Evolutionary conservation across 345 rosid genomes (phyloP).

Genomic region (Aurinia saxatilis): DNA sequence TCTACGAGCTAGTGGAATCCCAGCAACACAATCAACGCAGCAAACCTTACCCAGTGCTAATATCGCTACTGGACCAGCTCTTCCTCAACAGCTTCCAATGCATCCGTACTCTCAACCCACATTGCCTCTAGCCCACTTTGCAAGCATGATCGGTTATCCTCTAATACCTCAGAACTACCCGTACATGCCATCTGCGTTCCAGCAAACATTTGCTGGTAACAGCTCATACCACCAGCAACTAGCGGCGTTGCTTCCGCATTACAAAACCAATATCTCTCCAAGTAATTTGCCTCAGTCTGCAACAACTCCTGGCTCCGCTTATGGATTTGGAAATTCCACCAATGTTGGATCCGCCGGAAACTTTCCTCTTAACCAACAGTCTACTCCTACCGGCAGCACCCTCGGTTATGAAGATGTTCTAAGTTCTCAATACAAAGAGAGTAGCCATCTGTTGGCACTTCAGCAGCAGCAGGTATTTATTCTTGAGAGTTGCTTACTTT

Average conservation of each 20-base stretch:
- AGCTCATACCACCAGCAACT: conserved; percentile 76
- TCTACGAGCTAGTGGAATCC: conserved; percentile 54
- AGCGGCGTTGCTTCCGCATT: conserved; percentile 82
- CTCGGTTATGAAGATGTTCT: conserved; percentile 68
- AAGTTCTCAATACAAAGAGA: conserved; percentile 85
- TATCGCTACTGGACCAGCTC: conserved; percentile 69
- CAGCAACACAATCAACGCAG: conserved; percentile 58
- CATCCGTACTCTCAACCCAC: conserved; percentile 89
- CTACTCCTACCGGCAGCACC: conserved; percentile 59
- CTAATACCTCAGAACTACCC: conserved; percentile 88
- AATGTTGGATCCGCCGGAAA: conserved; percentile 57
- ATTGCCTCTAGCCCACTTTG: conserved; percentile 73
- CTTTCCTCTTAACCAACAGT: conserved; percentile 60
- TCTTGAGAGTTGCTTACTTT: not conserved
- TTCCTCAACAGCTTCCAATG: conserved; percentile 83
- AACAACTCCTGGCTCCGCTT: conserved; percentile 62
- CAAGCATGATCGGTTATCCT: conserved; percentile 88
- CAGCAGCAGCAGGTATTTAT: conserved; percentile 42
- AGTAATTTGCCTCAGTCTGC: conserved; percentile 87
- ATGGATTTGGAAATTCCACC: conserved; percentile 75
- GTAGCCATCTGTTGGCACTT: conserved; percentile 58
- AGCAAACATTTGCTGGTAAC: conserved; percentile 77
- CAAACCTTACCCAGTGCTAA: conserved; percentile 53
- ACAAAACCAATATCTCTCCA: conserved; percentile 69
- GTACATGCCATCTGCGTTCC: conserved; percentile 86